Conservation (phyloP, 106 monocot species). For the Hemerocallis citrina region DNA sequence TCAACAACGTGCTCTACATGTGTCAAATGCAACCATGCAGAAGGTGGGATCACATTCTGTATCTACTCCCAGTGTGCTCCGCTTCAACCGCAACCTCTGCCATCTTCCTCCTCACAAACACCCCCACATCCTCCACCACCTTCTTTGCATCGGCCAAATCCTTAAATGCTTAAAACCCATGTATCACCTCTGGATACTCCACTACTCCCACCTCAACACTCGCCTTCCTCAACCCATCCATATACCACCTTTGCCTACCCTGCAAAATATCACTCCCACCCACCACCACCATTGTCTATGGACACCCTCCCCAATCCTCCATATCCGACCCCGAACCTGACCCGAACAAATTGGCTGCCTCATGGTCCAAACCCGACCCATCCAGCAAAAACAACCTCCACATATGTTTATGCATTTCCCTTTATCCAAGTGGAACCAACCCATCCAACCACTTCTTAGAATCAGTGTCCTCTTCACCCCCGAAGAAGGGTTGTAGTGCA, state of each 20-base stretch:
- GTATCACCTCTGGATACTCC: slow-evolving; percentile 11
- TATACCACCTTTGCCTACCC: slow-evolving; percentile 30
- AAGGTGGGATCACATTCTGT: no score
- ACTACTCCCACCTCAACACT: slow-evolving; percentile 12
- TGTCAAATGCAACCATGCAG: no score
- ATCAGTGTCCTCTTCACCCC: slow-evolving; percentile 14
- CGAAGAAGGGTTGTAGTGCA: slow-evolving; percentile 35
- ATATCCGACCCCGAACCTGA: neutral
- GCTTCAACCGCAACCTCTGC: no score
- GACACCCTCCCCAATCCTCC: neutral
- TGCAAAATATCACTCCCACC: slow-evolving; percentile 23
- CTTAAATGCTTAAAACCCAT: slow-evolving; percentile 21
- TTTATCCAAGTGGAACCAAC: slow-evolving; percentile 14
- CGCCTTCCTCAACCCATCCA: slow-evolving; percentile 7
- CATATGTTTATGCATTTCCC: slow-evolving; percentile 12
- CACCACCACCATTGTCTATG: slow-evolving; percentile 14
- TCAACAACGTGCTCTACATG: no score
- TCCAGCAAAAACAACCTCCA: slow-evolving; percentile 37
- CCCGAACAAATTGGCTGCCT: slow-evolving; percentile 7
- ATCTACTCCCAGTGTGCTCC: no score
- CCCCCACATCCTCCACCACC: neutral
- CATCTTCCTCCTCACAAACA: neutral
- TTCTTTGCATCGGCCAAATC: slow-evolving; percentile 8
- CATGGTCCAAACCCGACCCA: slow-evolving; percentile 24
- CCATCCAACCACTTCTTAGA: slow-evolving; percentile 24